Base-by-base conservation (phyloP, 1,284 basidiomycete genomes). In the Phenoliferia sp. region DNA sequence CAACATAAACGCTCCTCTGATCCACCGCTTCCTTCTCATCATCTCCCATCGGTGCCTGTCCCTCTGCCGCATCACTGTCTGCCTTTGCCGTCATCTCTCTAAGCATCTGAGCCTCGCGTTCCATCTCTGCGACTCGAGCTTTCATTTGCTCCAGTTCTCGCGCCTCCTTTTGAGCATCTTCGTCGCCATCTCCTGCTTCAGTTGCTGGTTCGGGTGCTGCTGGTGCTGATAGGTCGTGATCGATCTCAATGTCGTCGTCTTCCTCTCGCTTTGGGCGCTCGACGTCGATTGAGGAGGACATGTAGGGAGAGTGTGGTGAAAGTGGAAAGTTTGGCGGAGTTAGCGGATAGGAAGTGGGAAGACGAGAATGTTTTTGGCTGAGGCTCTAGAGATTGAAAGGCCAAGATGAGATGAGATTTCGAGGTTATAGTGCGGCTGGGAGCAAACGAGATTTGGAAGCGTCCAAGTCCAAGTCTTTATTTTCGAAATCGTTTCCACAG, bases 1-100 rank as follows among this genome's bases (percentile, higher is more conserved):
- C 96, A 73, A 99, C 90, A 79, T 94, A 98, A 63, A 99, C 82
- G 82, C 94, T 97, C 78, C 94, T 84, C 69, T 83, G 80, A 80
- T 99, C 96, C 22, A 94, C 87, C 54, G 85, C 83, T 52, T 88
- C 84, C 59, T 82, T 79, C 58, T 80, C 80, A 67, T 84, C 83
- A 63, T 83, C 77, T 34, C 68, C 70, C 66, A 76, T 67, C 54
- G 39, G 65, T 26, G 64, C 64, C 19, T 59, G 70, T 15, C 52
- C 59, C 19, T 60, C 61, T 31, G 64, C 65, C 33, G 66, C 74
- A 9, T 69, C 67, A 22, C 29, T 32, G 29, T 57, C 55, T 5
- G 68, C 64, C 61, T 52, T 44, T 34, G 65, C 61, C 77, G 96
- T 94, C 75, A 98, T 86, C 79, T 96, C 90, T 68, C 92, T 84